A percentile compares a stretch with the other conserved stretches of the same genome.
Conservation (phyloP, 1,284 basidiomycete genomes). For the Rhodotorula sp. region DNA sequence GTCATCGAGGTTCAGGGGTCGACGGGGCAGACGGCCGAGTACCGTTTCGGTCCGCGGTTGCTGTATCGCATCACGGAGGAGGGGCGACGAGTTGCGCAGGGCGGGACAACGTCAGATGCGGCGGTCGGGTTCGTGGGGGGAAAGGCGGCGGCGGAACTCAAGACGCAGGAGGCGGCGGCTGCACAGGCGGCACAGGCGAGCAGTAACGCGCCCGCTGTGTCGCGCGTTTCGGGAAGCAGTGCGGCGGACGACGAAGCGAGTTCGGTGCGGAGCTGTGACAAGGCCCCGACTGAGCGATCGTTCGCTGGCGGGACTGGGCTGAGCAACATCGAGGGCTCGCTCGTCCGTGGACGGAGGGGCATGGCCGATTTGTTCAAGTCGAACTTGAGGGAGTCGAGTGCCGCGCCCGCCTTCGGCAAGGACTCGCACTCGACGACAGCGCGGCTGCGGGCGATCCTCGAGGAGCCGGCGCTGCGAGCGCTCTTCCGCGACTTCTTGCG, state of each 20-base stretch:
- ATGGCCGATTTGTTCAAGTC: slow-evolving; percentile 40
- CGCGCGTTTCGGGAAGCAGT: slow-evolving; percentile 45
- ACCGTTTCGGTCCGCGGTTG: slow-evolving; percentile 89
- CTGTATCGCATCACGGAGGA: slow-evolving; percentile 92
- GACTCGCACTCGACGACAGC: slow-evolving; percentile 69
- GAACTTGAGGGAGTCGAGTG: slow-evolving; percentile 25
- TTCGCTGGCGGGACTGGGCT: slow-evolving; percentile 22
- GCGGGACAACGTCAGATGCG: slow-evolving; percentile 35
- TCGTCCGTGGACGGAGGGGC: slow-evolving; percentile 16
- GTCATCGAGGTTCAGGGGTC: slow-evolving; percentile 34
- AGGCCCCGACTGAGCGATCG: slow-evolving; percentile 11
- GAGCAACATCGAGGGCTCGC: slow-evolving; percentile 30
- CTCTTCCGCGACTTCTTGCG: slow-evolving; percentile 93
- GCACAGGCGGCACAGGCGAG: slow-evolving; percentile 9
- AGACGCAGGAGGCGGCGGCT: slow-evolving; percentile 16
- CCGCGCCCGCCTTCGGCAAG: slow-evolving; percentile 56
- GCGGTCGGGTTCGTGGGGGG: slow-evolving; percentile 52
- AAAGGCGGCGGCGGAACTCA: slow-evolving; percentile 53
- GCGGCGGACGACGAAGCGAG: slow-evolving; percentile 30
- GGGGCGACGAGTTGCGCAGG: slow-evolving; percentile 69
- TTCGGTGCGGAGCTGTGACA: slow-evolving; percentile 11
- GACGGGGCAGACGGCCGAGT: slow-evolving; percentile 62
- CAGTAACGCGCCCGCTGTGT: slow-evolving; percentile 9
- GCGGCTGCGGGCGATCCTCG: slow-evolving; percentile 84
- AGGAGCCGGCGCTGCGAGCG: slow-evolving; percentile 82